phyloP scores from a whole-genome alignment of 2,329 filamentous ascomycete genomes.

The Sporothrix inflata region DNA sequence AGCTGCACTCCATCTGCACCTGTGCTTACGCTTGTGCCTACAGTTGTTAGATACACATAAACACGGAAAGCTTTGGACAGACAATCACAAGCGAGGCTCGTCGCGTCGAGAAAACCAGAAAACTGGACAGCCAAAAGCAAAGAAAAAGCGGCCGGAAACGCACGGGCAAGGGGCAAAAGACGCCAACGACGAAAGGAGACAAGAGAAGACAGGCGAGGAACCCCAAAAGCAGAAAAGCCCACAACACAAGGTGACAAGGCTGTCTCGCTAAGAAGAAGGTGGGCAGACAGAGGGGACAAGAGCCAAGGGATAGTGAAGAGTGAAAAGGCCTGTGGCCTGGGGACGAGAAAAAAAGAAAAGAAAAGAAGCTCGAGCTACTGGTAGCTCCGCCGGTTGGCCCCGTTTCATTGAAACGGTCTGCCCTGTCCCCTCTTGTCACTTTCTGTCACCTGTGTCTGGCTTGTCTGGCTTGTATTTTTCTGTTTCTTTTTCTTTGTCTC shows the following conservation, averaged over 20 bases:
- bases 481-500: not conserved
- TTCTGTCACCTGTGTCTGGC: not conserved
- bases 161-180: constrained; percentile 13
- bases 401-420: constrained; percentile 7
- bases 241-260: constrained; percentile 1
- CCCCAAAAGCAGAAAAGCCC: too few relatives aligned
- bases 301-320: not conserved
- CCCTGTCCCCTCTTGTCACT: not conserved
- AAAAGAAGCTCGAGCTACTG: not conserved
- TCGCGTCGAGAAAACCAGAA: not conserved
- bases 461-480: not conserved
- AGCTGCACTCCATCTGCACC: not conserved
- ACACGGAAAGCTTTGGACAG: not conserved
- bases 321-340: not conserved
- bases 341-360: not conserved
- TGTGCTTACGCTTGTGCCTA: not conserved
- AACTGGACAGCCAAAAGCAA: not conserved
- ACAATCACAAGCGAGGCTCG: not conserved
- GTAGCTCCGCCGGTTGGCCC: not conserved
- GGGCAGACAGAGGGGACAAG: not conserved
- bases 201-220: not conserved
- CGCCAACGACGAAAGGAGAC: not conserved
- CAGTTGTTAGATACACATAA: not conserved
- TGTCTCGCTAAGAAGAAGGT: not conserved
- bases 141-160: not conserved